phyloP scores from a whole-genome alignment of 305 asterid species.

The Withania somnifera region DNA sequence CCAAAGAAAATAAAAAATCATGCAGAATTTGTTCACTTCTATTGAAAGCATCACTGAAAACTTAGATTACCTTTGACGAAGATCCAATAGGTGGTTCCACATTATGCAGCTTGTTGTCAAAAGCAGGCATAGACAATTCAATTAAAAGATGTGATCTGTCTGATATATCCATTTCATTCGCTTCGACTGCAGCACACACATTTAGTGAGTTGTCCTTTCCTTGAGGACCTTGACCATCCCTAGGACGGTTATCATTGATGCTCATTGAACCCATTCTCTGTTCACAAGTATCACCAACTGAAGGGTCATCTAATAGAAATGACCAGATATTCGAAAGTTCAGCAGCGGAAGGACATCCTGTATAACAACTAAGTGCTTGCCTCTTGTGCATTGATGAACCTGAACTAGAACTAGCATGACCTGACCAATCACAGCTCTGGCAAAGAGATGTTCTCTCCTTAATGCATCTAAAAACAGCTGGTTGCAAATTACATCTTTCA shows the following conservation, averaged over 20 bases:
- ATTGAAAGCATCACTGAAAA: neutral
- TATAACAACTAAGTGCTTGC: slow-evolving; percentile 53
- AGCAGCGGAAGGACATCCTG: slow-evolving; percentile 85
- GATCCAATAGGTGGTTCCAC: neutral
- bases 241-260: slow-evolving; percentile 28
- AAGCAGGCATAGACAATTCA: neutral
- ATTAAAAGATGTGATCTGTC: neutral
- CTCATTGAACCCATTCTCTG: slow-evolving; percentile 26
- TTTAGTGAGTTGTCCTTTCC: slow-evolving; percentile 26
- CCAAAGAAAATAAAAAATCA: no score
- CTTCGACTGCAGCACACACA: slow-evolving; percentile 15
- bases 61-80: slow-evolving; percentile 2
- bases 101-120: neutral
- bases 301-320: slow-evolving; percentile 44
- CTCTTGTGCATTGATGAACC: slow-evolving; percentile 37
- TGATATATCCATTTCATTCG: neutral
- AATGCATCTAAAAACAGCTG: slow-evolving; percentile 59
- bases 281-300: slow-evolving; percentile 28
- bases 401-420: slow-evolving; percentile 29
- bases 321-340: slow-evolving; percentile 81
- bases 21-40: neutral
- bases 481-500: slow-evolving; percentile 61
- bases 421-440: slow-evolving; percentile 64
- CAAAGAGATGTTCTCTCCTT: slow-evolving; percentile 75
- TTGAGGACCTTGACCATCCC: slow-evolving; percentile 22